Evolutionary conservation across 352 stramenopile genomes (phyloP).

Genomic region (Aphanomyces stellatus): DNA sequence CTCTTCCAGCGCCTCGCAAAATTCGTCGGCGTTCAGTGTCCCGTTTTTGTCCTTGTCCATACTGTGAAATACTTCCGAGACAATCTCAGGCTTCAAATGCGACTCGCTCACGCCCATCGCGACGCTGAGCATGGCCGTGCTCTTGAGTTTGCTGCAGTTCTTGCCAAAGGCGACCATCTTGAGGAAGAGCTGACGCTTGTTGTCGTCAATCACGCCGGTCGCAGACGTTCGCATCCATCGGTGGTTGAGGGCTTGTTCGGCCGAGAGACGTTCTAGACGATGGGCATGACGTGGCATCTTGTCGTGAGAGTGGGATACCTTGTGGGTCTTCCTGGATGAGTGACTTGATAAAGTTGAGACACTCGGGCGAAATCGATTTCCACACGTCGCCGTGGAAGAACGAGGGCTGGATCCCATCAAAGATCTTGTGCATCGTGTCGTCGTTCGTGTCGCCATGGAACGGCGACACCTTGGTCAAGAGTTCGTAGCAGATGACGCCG

Average conservation of each 20-base stretch:
- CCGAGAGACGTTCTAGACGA: slow-evolving; percentile 34
- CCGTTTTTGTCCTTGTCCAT: slow-evolving; percentile 81
- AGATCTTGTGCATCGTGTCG: slow-evolving; percentile 78
- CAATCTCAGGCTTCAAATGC: slow-evolving; percentile 65
- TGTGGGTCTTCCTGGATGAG: slow-evolving; percentile 69
- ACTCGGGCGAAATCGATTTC: slow-evolving; percentile 46
- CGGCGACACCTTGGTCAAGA: slow-evolving; percentile 53
- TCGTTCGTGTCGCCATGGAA: slow-evolving; percentile 63
- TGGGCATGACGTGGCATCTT: not conserved
- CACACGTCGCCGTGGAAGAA: slow-evolving; percentile 62
- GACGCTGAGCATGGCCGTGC: slow-evolving; percentile 60
- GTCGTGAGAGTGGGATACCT: not conserved
- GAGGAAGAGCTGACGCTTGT: slow-evolving; percentile 56
- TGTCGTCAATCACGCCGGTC: slow-evolving; percentile 32
- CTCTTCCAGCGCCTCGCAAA: slow-evolving; percentile 88
- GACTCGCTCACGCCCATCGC: slow-evolving; percentile 63
- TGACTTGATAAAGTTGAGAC: slow-evolving; percentile 74
- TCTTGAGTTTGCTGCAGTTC: slow-evolving; percentile 58
- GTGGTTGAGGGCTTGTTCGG: slow-evolving; percentile 54
- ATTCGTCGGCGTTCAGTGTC: slow-evolving; percentile 88
- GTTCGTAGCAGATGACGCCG: slow-evolving; percentile 69
- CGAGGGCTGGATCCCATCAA: slow-evolving; percentile 43
- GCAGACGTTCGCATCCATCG: slow-evolving; percentile 39
- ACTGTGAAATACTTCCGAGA: slow-evolving; percentile 74
- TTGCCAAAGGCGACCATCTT: slow-evolving; percentile 75